These are phyloP conservation scores for Royoungia palumana DNA, from an alignment of 768 basidiomycete genomes.

Conservation along the genomic window DNA sequence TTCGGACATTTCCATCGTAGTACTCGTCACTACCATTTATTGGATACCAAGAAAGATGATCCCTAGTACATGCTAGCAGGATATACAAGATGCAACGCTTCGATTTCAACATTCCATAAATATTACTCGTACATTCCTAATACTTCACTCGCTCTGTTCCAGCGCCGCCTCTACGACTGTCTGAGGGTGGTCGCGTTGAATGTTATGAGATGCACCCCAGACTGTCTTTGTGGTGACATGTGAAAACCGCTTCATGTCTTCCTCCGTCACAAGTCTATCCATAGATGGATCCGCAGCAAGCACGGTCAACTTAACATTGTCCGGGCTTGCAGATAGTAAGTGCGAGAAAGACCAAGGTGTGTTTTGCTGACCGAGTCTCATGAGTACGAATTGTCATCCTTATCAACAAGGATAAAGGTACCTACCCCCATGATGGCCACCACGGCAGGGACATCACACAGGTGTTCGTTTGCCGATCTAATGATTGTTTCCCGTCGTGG, in stretches of 20 bases:
- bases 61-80: no score
- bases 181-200: conserved; percentile 14
- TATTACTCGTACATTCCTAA: no score
- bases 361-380: conserved; percentile 15
- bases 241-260: background rate
- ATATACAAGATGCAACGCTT: no score
- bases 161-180: conserved; percentile 8
- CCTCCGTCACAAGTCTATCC: background rate
- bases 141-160: no score
- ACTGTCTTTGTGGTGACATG: background rate
- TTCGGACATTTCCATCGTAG: no score
- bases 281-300: conserved; percentile 6
- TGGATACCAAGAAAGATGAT: no score
- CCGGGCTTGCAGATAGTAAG: background rate
- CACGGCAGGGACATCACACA: conserved; percentile 8
- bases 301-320: background rate
- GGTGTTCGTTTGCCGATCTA: background rate
- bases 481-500: conserved; percentile 2
- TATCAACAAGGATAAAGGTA: background rate
- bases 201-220: conserved; percentile 13
- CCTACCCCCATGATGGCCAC: conserved; percentile 10
- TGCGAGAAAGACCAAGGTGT: conserved; percentile 13
- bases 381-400: background rate
- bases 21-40: no score
- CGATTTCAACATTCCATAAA: no score